Evolutionary conservation across 208 protist species (phyloP), one percentile per base, ranked within the genome.

Genomic region (Acanthamoeba comandoni): DNA sequence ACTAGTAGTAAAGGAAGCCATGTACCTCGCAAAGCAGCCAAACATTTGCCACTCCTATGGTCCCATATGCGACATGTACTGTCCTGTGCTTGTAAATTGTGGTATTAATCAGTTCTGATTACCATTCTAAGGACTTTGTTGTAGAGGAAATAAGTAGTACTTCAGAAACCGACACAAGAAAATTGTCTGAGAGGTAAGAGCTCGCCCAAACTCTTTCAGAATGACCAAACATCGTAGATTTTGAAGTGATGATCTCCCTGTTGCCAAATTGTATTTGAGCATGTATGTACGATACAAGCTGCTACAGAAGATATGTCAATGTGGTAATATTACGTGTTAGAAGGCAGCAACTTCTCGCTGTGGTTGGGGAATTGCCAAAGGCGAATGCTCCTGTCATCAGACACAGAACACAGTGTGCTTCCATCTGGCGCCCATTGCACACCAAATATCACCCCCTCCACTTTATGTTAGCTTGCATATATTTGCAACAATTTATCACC

Each of bases 11-110:
- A 9, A 82, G n/a, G n/a, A 11, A 24, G 17, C 24, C 13, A 31
- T 31, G 7, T 64, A 85, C 75, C 75, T 9, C 80, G 55, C 7
- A 89, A 17, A 2, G 58, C 53, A 4, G 80, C 80, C 13, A 89
- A n/a, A 24, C 58, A 73, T 26, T 43, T 64, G 3, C 80, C 80
- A 9, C 39, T 89, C 1, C 43, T 57, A 2, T 35, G 5, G 29
- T 89, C 80, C 80, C 80, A 89, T 11, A 89, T 26, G 19, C 80
- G 26, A 53, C 80, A 71, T 11, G 80, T 89, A 22, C 58, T 31
- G 13, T 89, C 80, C 80, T 84, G 53, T 60, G 17, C 19, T 43
- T 43, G 35, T 43, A 43, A 43, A 43, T 43, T 43, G 35, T 43
- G 35, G 35, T 43, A 5, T 43, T 43, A 43, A 43, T 43, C 35